Evolutionary conservation across 805 yeast genomes (phyloP).

Genomic region (Kodamaea kakaduensis): DNA sequence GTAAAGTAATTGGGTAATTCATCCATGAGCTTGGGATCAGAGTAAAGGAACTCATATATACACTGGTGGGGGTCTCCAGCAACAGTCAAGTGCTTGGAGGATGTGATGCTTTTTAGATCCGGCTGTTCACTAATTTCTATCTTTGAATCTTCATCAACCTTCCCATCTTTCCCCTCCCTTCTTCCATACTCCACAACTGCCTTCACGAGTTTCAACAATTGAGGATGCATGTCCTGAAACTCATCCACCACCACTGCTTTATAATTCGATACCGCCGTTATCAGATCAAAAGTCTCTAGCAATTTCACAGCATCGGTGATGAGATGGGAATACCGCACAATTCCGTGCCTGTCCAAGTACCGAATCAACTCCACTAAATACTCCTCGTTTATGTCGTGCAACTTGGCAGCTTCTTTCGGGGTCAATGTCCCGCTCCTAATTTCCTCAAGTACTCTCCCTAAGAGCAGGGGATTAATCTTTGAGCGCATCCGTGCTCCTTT

Average conservation of each 20-base stretch:
- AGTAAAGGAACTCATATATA: conserved; percentile 63
- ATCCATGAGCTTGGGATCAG: conserved; percentile 36
- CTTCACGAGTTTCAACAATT: conserved; percentile 42
- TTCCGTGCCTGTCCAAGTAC: conserved; percentile 30
- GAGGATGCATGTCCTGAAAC: conserved; percentile 64
- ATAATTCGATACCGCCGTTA: conserved; percentile 23
- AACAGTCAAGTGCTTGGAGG: conserved; percentile 48
- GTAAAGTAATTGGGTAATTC: conserved; percentile 21
- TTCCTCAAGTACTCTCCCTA: conserved; percentile 23
- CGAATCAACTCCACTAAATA: conserved; percentile 25
- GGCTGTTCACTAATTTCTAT: conserved; percentile 3
- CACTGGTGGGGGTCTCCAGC: conserved; percentile 74
- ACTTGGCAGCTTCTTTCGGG: conserved; percentile 21
- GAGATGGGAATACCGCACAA: conserved; percentile 34
- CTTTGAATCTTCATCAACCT: no score
- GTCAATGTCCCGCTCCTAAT: conserved; percentile 21
- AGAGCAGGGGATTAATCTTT: conserved; percentile 17
- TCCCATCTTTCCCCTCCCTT: conserved; percentile 6
- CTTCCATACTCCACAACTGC: conserved; percentile 31
- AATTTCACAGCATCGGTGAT: conserved; percentile 28
- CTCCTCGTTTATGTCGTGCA: conserved; percentile 22
- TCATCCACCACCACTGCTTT: conserved; percentile 60
- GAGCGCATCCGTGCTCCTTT: conserved; percentile 23
- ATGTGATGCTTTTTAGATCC: background rate
- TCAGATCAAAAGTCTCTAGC: conserved; percentile 17